A percentile compares a stretch with the other conserved stretches of the same genome.
phyloP scores from a whole-genome alignment of 192 early-diverging fungal species.

The Geosiphon pyriformis region DNA sequence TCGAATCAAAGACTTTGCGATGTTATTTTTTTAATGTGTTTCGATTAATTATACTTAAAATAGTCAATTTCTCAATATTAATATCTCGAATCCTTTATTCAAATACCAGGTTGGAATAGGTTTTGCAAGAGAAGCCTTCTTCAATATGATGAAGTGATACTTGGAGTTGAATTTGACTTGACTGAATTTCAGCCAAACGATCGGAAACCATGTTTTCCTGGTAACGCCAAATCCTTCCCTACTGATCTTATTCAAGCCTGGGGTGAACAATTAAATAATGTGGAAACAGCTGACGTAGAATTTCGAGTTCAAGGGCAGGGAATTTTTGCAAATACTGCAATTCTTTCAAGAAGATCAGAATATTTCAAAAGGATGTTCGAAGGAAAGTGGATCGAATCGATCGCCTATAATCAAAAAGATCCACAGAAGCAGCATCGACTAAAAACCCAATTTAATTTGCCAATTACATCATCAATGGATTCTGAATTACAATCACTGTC shows the following conservation, averaged over 20 bases:
- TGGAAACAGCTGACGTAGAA: conserved; percentile 13
- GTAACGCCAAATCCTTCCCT: conserved; percentile 1
- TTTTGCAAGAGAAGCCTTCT: background rate
- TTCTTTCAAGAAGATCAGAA: conserved; percentile 12
- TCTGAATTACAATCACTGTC: background rate
- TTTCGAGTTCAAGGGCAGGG: background rate
- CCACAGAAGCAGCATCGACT: background rate
- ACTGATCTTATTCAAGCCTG: conserved; percentile 11
- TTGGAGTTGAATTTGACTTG: background rate
- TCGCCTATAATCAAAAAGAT: background rate
- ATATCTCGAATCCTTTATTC: background rate
- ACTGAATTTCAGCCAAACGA: background rate
- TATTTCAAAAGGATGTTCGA: conserved; percentile 17
- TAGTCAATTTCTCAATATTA: background rate
- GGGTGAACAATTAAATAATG: conserved; percentile 11
- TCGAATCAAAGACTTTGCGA: no score
- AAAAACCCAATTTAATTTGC: background rate
- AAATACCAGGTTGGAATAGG: background rate
- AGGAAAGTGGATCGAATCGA: conserved; percentile 17
- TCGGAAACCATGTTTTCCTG: background rate
- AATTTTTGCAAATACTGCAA: conserved; percentile 3
- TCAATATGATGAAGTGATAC: background rate
- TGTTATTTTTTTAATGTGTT: no score
- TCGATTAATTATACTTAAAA: background rate
- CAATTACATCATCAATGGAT: background rate